A percentile compares a stretch with the other conserved stretches of the same genome.
phyloP scores from a whole-genome alignment of 2,329 filamentous ascomycete species.

The Cladosporium colombiae region DNA sequence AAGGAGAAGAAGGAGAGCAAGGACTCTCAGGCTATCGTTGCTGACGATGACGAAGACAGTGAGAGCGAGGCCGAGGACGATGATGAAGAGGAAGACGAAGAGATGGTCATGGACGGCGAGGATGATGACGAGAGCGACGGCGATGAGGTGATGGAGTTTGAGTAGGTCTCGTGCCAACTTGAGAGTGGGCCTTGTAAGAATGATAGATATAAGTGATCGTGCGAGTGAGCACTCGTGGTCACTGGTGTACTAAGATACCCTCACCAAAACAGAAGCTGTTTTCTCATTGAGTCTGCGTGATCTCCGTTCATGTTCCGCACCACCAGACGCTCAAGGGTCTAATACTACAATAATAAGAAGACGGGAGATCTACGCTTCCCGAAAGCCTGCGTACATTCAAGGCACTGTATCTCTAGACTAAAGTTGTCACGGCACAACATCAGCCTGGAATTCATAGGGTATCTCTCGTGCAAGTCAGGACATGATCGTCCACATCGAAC shows the following conservation, averaged over 20 bases:
- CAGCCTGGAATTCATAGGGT: too few species aligned
- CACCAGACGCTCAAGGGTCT: too few species aligned
- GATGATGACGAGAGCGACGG: conserved; percentile 19
- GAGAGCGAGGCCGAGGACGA: conserved; percentile 35
- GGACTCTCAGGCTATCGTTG: conserved; percentile 40
- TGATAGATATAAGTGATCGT: neutral
- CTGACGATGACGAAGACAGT: conserved; percentile 38
- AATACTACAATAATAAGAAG: too few species aligned
- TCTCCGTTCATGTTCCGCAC: neutral
- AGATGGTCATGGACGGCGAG: conserved; percentile 22
- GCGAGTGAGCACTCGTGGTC: neutral
- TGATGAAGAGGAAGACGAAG: conserved; percentile 25
- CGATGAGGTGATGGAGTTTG: conserved; percentile 11
- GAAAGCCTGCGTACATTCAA: too few species aligned
- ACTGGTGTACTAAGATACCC: conserved; percentile 10
- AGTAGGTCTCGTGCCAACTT: neutral
- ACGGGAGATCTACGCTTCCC: too few species aligned
- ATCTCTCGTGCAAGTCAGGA: too few species aligned
- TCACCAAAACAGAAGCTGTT: conserved; percentile 1
- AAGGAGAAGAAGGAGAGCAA: conserved; percentile 55
- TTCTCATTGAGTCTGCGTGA: neutral
- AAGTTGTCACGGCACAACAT: too few species aligned
- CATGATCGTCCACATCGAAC: too few species aligned
- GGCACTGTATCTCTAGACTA: too few species aligned
- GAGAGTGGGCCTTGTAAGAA: neutral